Evolutionary conservation across 768 basidiomycete genomes (phyloP).

Genomic region (Daedaleopsis nitida): DNA sequence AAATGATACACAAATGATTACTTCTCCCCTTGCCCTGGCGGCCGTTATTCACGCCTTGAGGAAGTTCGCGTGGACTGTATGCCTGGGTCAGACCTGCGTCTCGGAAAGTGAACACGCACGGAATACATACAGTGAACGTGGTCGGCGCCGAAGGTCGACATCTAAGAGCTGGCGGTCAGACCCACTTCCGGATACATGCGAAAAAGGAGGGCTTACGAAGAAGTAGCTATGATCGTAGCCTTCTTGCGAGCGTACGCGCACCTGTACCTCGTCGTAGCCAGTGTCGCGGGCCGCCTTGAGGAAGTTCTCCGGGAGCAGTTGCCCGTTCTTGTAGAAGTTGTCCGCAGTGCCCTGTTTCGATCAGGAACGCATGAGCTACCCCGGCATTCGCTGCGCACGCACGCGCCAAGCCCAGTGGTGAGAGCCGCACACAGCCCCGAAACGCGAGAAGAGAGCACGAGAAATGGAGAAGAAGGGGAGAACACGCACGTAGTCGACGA

Average conservation of each 20-base stretch:
- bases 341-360: conserved; percentile 69
- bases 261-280: conserved; percentile 73
- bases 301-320: conserved; percentile 91
- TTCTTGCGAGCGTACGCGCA: conserved; percentile 76
- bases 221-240: conserved; percentile 92
- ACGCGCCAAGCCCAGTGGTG: too few species aligned
- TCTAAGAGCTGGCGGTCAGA: conserved; percentile 41
- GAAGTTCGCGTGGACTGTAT: conserved; percentile 82
- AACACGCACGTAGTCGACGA: conserved; percentile 79
- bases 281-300: conserved; percentile 72
- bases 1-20: conserved; percentile 13
- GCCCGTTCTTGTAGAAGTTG: conserved; percentile 81
- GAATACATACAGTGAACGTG: conserved; percentile 74
- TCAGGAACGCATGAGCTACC: too few species aligned
- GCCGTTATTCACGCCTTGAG: conserved; percentile 59
- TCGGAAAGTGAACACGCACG: conserved; percentile 19
- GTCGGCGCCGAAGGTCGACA: conserved; percentile 87
- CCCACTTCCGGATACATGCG: not conserved
- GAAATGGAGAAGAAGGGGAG: not conserved
- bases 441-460: not conserved
- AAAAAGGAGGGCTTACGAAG: conserved; percentile 54
- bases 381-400: too few species aligned
- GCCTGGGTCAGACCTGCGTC: conserved; percentile 12
- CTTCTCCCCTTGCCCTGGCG: not conserved
- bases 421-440: too few species aligned